phyloP scores from a whole-genome alignment of 805 yeast species.

The Pichia ethanolica region DNA sequence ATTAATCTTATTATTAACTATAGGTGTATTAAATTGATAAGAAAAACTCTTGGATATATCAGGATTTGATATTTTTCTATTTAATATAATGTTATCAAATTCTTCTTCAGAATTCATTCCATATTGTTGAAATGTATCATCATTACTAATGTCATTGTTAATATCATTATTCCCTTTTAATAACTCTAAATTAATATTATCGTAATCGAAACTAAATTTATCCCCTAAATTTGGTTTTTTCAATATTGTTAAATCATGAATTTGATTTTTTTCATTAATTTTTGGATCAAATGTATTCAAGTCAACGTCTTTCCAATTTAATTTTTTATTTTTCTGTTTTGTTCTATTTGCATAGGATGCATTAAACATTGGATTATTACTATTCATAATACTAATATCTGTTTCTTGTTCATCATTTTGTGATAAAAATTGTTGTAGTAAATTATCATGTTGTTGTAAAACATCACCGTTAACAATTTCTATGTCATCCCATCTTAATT shows the following conservation, averaged over 20 bases:
- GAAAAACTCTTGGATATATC: conserved; percentile 4
- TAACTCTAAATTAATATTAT: too few relatives aligned
- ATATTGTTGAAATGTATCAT: background rate
- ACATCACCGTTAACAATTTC: conserved; percentile 19
- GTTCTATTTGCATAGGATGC: conserved; percentile 22
- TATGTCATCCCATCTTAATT: conserved; percentile 27
- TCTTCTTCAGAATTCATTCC: conserved; percentile 1
- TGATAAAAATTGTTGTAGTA: conserved; percentile 23
- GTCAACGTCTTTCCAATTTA: conserved; percentile 26
- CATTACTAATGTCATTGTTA: background rate
- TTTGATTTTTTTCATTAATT: conserved; percentile 4
- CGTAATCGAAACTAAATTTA: too few relatives aligned
- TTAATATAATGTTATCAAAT: background rate
- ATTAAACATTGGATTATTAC: conserved; percentile 23
- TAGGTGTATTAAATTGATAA: conserved; percentile 10
- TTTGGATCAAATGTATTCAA: background rate
- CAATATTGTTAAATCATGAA: conserved; percentile 22
- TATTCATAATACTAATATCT: conserved; percentile 18
- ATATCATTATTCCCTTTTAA: background rate
- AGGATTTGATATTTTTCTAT: conserved; percentile 2
- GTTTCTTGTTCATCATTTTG: conserved; percentile 23
- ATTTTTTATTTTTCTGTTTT: conserved; percentile 20
- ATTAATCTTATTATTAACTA: conserved; percentile 6
- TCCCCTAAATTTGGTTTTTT: conserved; percentile 15
- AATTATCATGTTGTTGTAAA: conserved; percentile 15